Percentiles rank a stretch among this genome's conserved stretches.
Evolutionary conservation across 2,329 filamentous ascomycete species (phyloP).

Genomic region (Nigrograna mackinnonii): DNA sequence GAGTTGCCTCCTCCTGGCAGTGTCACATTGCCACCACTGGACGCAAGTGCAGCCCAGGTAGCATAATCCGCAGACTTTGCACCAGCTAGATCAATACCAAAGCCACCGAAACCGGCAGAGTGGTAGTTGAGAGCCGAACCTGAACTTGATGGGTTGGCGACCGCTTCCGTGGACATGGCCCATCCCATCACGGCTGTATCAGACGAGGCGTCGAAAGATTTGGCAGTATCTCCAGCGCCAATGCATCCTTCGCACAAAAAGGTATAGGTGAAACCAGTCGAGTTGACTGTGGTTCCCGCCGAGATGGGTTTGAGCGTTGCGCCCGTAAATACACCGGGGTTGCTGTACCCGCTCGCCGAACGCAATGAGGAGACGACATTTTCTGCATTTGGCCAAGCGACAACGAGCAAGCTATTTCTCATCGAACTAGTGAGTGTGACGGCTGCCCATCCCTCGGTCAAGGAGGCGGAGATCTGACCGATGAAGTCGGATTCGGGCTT

Average conservation of each 20-base stretch:
- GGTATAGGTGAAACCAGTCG: slow-evolving; percentile 58
- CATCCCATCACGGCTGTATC: slow-evolving; percentile 33
- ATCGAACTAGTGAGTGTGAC: slow-evolving; percentile 55
- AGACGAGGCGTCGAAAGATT: slow-evolving; percentile 20
- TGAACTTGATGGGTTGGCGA: slow-evolving; percentile 26
- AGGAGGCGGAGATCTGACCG: slow-evolving; percentile 52
- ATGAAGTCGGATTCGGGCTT: slow-evolving; percentile 57
- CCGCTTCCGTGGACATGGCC: slow-evolving; percentile 28
- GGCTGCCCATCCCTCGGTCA: slow-evolving; percentile 55
- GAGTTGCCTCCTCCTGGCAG: slow-evolving; percentile 5
- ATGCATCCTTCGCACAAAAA: slow-evolving; percentile 54
- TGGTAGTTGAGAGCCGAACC: slow-evolving; percentile 32
- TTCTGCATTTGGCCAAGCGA: slow-evolving; percentile 56
- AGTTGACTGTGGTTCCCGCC: slow-evolving; percentile 57
- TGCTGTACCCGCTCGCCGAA: slow-evolving; percentile 53
- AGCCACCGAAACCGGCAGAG: slow-evolving; percentile 34
- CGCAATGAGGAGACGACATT: slow-evolving; percentile 53
- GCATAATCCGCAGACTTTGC: slow-evolving; percentile 35
- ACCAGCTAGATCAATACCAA: slow-evolving; percentile 30
- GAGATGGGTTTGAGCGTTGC: slow-evolving; percentile 50
- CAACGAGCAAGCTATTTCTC: slow-evolving; percentile 54
- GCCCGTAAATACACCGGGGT: slow-evolving; percentile 49
- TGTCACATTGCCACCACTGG: slow-evolving; percentile 6
- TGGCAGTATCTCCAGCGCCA: slow-evolving; percentile 19
- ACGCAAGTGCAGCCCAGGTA: slow-evolving; percentile 38